Conservation (phyloP, 2,329 filamentous ascomycete species). For the Chaetomium globosum region DNA sequence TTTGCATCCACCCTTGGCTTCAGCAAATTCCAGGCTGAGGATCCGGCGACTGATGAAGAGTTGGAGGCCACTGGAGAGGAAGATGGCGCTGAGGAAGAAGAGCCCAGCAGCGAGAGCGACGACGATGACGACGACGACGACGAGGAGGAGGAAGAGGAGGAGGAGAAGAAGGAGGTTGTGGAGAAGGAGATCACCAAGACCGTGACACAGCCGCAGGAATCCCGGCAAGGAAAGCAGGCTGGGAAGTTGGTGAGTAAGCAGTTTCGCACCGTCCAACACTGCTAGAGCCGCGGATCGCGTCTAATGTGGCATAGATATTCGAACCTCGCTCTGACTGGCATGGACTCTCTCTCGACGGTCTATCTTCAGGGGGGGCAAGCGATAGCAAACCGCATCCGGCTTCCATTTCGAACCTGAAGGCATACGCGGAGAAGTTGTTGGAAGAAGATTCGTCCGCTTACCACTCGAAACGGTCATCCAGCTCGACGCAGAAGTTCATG, state of each 20-base stretch:
- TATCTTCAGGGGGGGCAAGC: conserved; percentile 52
- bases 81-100: conserved; percentile 2
- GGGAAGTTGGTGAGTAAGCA: conserved; percentile 49
- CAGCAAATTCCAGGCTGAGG: conserved; percentile 47
- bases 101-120: conserved; percentile 36
- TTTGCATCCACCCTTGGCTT: conserved; percentile 57
- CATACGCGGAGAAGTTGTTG: conserved; percentile 73
- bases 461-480: conserved; percentile 70
- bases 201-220: conserved; percentile 32
- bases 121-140: too few species aligned
- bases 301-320: conserved; percentile 49
- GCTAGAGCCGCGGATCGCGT: background rate
- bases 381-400: conserved; percentile 49
- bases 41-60: conserved; percentile 36
- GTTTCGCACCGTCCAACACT: background rate
- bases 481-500: conserved; percentile 93
- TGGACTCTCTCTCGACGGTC: conserved; percentile 47
- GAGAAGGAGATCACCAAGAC: conserved; percentile 41
- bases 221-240: conserved; percentile 38
- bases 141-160: conserved; percentile 29
- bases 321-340: conserved; percentile 64
- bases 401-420: conserved; percentile 58
- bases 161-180: conserved; percentile 40
- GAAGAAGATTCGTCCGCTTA: conserved; percentile 79
- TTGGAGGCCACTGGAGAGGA: conserved; percentile 32